Evolutionary conservation across 306 rosid species (phyloP), one percentile per base, ranked within the genome.

Genomic region (Mimosa bimucronata): DNA sequence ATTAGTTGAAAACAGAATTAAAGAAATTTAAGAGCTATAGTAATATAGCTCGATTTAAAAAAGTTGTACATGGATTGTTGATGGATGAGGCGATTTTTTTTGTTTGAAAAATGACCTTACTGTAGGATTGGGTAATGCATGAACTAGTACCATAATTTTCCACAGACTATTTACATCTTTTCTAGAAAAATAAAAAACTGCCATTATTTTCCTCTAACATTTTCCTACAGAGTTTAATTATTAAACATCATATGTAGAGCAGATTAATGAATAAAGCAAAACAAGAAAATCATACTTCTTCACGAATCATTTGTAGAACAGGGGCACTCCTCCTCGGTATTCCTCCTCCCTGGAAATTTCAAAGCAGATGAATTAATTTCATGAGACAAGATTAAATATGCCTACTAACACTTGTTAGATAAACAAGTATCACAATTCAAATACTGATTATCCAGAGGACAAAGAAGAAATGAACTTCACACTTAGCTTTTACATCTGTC

Each of bases 271-370:
- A 62, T 76, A 66, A 74, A 62, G 30, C 50, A 30, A 73, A 75
- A 77, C 74, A 65, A 79, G 74, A 79, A 71, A 81, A 61, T 55
- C 89, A 23, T 89, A 95, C 98, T 83, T 95, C 98, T 92, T 95
- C 98, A 30, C 97, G 97, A 75, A 95, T 86, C 76, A 30, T 78
- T 80, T 91, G 85, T 52, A 95, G 88, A 77, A 86, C 71, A 15
- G 98, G 98, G 8, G 97, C 98, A 77, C 89, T 90, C 85, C 98
- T 89, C 87, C 98, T 87, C 23, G 98, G 91, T 81, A 92, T 90
- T 79, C 99, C 99, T 37, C 92, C 97, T 77, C 96, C 96, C 99
- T 92, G 84, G 11, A 71, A 80, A 86, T 73, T 65, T 55, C 45
- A 76, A 72, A 84, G 55, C 16, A 85, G 62, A 77, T 25, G 25